A percentile compares a stretch with the other conserved stretches of the same genome.
Conservation (phyloP, 345 rosid species). For the Hibiscus syriacus region DNA sequence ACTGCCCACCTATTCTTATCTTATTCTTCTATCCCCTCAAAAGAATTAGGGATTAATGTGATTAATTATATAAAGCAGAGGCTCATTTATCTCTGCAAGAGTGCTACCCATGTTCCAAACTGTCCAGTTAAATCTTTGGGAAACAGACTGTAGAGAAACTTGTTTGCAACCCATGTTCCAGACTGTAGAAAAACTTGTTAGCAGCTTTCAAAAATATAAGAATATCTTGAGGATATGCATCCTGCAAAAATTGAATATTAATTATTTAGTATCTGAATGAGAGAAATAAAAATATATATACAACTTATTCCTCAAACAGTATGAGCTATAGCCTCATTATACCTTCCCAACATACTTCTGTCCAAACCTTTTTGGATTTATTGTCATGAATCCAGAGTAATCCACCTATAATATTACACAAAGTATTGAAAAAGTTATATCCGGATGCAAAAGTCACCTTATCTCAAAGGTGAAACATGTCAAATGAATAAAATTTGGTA, state of each 20-base stretch:
- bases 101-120: neutral
- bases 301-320: constrained; percentile 1
- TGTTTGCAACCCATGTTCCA: neutral
- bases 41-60: neutral
- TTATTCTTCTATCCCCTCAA: no score
- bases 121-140: neutral
- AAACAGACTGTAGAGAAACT: neutral
- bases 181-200: neutral
- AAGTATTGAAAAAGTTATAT: constrained; percentile 9
- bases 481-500: neutral
- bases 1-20: neutral
- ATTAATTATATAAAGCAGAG: neutral
- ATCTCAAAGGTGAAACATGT: neutral
- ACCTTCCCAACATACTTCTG: constrained; percentile 99
- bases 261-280: constrained; percentile 10
- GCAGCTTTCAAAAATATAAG: constrained; percentile 78
- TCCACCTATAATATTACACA: constrained; percentile 56
- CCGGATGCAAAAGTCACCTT: neutral
- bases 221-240: constrained; percentile 97
- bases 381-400: constrained; percentile 97
- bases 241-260: constrained; percentile 35
- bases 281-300: neutral
- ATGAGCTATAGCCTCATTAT: constrained; percentile 14
- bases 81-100: neutral
- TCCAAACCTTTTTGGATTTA: constrained; percentile 98